Base-by-base conservation (phyloP, 371 early-diverging fungal genomes). In the Chytridium lagenaria region DNA sequence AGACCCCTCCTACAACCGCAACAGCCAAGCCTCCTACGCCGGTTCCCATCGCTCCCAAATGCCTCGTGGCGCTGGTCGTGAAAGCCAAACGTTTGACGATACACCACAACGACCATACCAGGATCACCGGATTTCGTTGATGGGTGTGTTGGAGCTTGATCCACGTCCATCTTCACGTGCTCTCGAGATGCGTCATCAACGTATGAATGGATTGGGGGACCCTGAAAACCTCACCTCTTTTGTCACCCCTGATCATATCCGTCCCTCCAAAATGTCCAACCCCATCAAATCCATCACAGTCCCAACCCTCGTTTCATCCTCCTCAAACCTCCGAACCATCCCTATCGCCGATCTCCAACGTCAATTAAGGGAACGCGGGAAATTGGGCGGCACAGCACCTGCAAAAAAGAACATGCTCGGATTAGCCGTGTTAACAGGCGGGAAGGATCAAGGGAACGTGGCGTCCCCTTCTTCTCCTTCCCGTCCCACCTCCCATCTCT, bases 221-320 rank as follows among this genome's bases (percentile, higher is more conserved):
- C 57, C 57, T 5, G 23, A 7, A 23, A 55, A 26, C 10, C 10
- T 55, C 5, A 26, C 57, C 22, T 55, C 57, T 23, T 55, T 55
- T 55, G 57, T 55, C 15, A 55, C 57, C 57, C 57, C 57, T 30
- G 57, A 55, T 30, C 57, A 55, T 30, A 23, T 55, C 26, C 57
- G 57, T 16, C 57, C 57, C 10, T 30, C 22, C 7, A 19, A 30
- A 10, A 19, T 55, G 26, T 15, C 7, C 26, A 10, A 10, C 10
- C 26, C 57, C 16, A 55, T 55, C 57, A 19, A 23, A 10, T 19
- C 22, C 57, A 55, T 55, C 57, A 55, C 57, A 19, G 57, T 10
- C 10, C 57, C 57, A 19, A 16, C 57, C 16, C 57, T 55, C 26
- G 26, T 55, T 23, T 55, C 57, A 7, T 15, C 57, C 26, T 55